Conservation (phyloP, 768 basidiomycete genomes). For the Lactifluus echinatus region DNA sequence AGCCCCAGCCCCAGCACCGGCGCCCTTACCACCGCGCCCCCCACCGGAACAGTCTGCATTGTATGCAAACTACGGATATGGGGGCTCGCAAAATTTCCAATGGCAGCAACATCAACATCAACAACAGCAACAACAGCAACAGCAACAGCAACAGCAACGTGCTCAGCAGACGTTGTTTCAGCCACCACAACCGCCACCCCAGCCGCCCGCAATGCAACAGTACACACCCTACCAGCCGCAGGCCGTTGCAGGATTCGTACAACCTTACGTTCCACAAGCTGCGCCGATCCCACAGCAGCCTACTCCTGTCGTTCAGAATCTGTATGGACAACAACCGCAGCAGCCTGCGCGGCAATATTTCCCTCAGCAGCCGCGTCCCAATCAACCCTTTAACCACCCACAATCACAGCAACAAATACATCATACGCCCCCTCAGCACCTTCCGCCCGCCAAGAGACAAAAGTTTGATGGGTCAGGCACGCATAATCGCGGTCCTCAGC, state of each 20-base stretch:
- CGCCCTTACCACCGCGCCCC: conserved; percentile 43
- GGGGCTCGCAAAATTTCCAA: conserved; percentile 47
- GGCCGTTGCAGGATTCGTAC: conserved; percentile 47
- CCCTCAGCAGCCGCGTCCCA: conserved; percentile 37
- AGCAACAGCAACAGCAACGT: conserved; percentile 51
- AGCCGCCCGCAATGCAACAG: conserved; percentile 48
- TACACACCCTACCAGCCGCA: conserved; percentile 73
- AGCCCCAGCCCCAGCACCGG: conserved; percentile 42
- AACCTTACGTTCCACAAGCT: conserved; percentile 59
- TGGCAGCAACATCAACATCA: conserved; percentile 66
- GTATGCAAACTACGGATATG: conserved; percentile 90
- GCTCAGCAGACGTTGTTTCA: conserved; percentile 45
- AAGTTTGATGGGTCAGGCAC: conserved; percentile 53
- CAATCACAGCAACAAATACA: conserved; percentile 35
- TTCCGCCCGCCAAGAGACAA: conserved; percentile 88
- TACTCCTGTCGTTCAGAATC: conserved; percentile 35
- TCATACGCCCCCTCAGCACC: conserved; percentile 66
- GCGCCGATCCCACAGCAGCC: conserved; percentile 44
- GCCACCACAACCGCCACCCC: conserved; percentile 42
- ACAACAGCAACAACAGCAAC: conserved; percentile 34
- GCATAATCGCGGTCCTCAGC: conserved; percentile 44
- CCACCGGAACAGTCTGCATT: conserved; percentile 74
- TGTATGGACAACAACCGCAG: conserved; percentile 24
- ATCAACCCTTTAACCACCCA: conserved; percentile 31
- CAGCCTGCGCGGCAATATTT: conserved; percentile 41